Evolutionary conservation across 148 eudicot genomes (phyloP).

Genomic region (Euryodendron excelsum): DNA sequence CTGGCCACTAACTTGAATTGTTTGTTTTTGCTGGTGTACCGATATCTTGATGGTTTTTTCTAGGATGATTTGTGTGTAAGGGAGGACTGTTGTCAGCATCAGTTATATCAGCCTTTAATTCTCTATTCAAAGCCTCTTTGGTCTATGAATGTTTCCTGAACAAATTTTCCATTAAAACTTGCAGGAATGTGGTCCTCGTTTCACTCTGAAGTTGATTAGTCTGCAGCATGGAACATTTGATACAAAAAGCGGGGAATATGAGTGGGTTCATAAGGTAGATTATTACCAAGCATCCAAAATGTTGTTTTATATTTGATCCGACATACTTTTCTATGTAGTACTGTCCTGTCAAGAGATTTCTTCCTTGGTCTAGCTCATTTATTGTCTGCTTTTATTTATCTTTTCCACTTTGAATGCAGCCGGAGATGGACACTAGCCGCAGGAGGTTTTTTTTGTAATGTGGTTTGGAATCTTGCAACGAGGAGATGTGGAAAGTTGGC

Average conservation of each 20-base stretch:
- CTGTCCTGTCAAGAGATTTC: not conserved
- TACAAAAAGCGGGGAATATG: slow-evolving; percentile 75
- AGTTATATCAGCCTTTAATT: no score
- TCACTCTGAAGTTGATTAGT: slow-evolving; percentile 68
- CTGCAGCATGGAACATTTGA: slow-evolving; percentile 95
- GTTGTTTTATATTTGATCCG: no score
- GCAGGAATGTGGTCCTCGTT: slow-evolving; percentile 97
- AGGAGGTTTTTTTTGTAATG: slow-evolving; percentile 84
- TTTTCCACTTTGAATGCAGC: slow-evolving; percentile 32
- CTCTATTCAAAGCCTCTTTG: no score
- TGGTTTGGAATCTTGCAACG: not conserved
- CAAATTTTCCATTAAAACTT: slow-evolving; percentile 12
- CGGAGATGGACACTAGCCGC: slow-evolving; percentile 97
- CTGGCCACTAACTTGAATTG: no score
- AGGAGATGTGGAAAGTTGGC: not conserved
- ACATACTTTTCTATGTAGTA: not conserved
- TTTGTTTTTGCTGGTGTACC: no score
- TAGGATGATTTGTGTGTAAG: no score
- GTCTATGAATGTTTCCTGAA: not conserved
- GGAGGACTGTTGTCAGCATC: not conserved
- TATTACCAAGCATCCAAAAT: not conserved
- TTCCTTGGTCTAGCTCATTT: not conserved
- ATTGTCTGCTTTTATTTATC: slow-evolving; percentile 5
- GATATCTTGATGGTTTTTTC: no score
- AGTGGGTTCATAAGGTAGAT: slow-evolving; percentile 91